Evolutionary conservation across 2,329 filamentous ascomycete species (phyloP), one percentile per base, ranked within the genome.

Genomic region (Paracorniculantispora psalliotae): DNA sequence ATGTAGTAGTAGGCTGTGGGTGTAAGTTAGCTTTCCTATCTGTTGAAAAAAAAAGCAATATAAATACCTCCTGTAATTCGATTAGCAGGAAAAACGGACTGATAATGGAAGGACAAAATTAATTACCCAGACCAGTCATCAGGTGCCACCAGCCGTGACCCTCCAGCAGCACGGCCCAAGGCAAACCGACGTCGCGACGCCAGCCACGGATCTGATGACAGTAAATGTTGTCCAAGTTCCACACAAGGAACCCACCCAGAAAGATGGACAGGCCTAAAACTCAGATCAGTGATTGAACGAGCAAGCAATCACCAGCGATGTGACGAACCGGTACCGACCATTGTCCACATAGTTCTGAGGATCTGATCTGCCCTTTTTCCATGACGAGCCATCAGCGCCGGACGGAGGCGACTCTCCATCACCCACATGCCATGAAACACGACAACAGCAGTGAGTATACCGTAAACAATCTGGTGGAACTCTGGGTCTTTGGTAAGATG

Each of bases 391-490:
- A 67, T 73, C 62, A 76, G 72, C 64, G 68, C 77, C 62, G 73
- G 85, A 67, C 77, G 71, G 49, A 83, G 67, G 50, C 73, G 63
- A 37, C 66, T 69, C 64, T 81, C 77, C 88, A 93, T 93, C 26
- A 90, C 84, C 69, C 85, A 91, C 78, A 92, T 87, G 66, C 86
- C 88, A 35, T 89, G 85, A 56, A 89, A 76, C 25, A 94, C 79
- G 23, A 93, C 84, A 44, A 86, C 77, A 5, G 81, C 80, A 0
- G 90, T 94, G 46, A 96, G 75, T 3, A 88, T 68, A 1, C 86
- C 89, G 66, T 92, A 96, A 4, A 87, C 88, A 61, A 85, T 86
- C 70, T 96, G 90, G 73, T 96, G 91, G 71, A 96, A 96, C 1
- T 84, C 78, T 0, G 91, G 90, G 63, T 96, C 87, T 69, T 92